These are phyloP conservation scores for Fulvia fulva DNA, from an alignment of 2,329 filamentous ascomycete species.

Conservation along the genomic window DNA sequence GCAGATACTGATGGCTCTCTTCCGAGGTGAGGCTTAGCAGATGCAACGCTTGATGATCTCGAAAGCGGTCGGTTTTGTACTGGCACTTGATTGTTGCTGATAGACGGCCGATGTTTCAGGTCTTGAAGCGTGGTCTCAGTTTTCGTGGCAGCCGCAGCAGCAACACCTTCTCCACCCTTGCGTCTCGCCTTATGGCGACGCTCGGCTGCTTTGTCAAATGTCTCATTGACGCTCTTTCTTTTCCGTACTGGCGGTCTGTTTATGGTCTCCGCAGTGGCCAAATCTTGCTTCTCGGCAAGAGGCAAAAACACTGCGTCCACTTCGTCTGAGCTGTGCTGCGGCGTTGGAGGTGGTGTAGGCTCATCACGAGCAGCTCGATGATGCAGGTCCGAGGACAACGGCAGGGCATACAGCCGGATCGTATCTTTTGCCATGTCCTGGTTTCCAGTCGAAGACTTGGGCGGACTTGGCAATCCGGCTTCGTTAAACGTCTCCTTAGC, in stretches of 20 bases:
- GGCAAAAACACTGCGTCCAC: slow-evolving; percentile 26
- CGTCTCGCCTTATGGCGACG: slow-evolving; percentile 41
- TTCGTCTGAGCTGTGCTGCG: slow-evolving; percentile 8
- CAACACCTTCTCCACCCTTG: slow-evolving; percentile 41
- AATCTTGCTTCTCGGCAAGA: neutral
- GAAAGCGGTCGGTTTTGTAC: slow-evolving; percentile 27
- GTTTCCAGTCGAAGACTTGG: slow-evolving; percentile 28
- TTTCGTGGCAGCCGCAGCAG: slow-evolving; percentile 39
- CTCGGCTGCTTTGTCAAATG: slow-evolving; percentile 48
- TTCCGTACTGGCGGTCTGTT: slow-evolving; percentile 35
- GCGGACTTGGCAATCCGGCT: slow-evolving; percentile 32
- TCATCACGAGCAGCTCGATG: slow-evolving; percentile 8
- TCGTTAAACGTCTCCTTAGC: slow-evolving; percentile 25
- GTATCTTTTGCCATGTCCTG: neutral
- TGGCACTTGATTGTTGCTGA: slow-evolving; percentile 24
- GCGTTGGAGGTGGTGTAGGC: slow-evolving; percentile 28
- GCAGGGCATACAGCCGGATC: slow-evolving; percentile 38
- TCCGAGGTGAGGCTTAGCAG: slow-evolving; percentile 18
- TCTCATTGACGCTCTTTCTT: slow-evolving; percentile 39
- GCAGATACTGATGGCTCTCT: slow-evolving; percentile 20
- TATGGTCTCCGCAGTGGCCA: slow-evolving; percentile 14
- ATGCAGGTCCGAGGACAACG: slow-evolving; percentile 43
- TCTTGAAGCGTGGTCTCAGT: slow-evolving; percentile 26
- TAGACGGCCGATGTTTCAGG: slow-evolving; percentile 32
- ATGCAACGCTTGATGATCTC: slow-evolving; percentile 30